phyloP scores from a whole-genome alignment of 179 eudicot species.

The Corrigiola litoralis region DNA sequence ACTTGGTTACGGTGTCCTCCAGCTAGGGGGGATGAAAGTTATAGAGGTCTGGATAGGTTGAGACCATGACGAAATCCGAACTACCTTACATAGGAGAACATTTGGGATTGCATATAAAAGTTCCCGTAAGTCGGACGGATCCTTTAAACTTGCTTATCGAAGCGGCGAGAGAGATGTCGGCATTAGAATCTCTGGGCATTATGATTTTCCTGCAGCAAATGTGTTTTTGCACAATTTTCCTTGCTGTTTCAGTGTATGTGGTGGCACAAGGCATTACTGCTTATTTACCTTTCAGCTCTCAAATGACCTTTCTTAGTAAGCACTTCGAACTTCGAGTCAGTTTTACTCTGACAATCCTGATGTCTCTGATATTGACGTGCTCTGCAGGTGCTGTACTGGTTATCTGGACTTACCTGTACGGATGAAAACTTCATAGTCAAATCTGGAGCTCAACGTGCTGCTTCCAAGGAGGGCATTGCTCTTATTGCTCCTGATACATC shows the following conservation, averaged over 20 bases:
- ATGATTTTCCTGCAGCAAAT: too few relatives aligned
- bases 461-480: conserved; percentile 83
- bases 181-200: not conserved
- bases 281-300: not conserved
- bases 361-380: conserved; percentile 8
- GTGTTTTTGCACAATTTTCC: too few relatives aligned
- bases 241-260: not conserved
- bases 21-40: not conserved
- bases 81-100: not conserved
- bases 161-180: not conserved
- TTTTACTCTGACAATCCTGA: not conserved
- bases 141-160: not conserved
- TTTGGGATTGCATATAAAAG: not conserved
- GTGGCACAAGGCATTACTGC: not conserved
- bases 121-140: not conserved
- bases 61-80: not conserved
- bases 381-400: conserved; percentile 88
- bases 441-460: conserved; percentile 97
- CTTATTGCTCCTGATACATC: conserved; percentile 89
- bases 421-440: conserved; percentile 91
- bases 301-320: not conserved
- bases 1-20: not conserved
- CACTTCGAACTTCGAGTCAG: not conserved
- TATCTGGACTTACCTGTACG: conserved; percentile 89
- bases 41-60: not conserved